A percentile compares a stretch with the other conserved stretches of the same genome.
These are phyloP conservation scores for Stachybotrys elegans DNA, from an alignment of 2,329 filamentous ascomycete species.

Conservation along the genomic window DNA sequence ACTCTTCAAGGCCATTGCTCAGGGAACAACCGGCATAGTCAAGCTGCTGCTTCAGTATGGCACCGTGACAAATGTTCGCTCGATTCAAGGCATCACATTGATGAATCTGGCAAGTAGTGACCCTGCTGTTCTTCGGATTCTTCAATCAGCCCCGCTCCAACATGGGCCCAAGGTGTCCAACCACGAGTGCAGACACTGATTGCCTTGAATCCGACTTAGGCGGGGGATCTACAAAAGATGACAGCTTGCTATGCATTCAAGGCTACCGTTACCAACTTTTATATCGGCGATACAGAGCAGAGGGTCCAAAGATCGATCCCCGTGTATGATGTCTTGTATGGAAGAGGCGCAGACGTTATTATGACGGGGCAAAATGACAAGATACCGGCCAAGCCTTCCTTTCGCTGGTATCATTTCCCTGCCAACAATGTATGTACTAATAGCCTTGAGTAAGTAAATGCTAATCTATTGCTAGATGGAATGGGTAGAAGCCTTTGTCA, in stretches of 20 bases:
- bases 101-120: not conserved
- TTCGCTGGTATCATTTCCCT: slow-evolving; percentile 8
- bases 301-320: slow-evolving; percentile 4
- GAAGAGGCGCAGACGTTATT: slow-evolving; percentile 2
- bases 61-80: not conserved
- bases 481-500: slow-evolving; percentile 6
- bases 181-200: slow-evolving; percentile 3
- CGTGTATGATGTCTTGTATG: slow-evolving; percentile 6
- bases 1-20: slow-evolving; percentile 3
- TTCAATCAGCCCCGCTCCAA: not conserved
- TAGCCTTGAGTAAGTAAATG: not conserved
- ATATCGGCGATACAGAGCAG: slow-evolving; percentile 4
- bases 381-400: not conserved
- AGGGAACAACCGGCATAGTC: not conserved
- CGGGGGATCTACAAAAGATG: slow-evolving; percentile 7
- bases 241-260: slow-evolving; percentile 7
- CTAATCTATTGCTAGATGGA: slow-evolving; percentile 4
- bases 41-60: slow-evolving; percentile 4
- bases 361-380: slow-evolving; percentile 2
- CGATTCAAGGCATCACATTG: not conserved
- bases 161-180: not conserved
- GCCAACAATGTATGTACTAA: slow-evolving; percentile 5
- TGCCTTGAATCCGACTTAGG: slow-evolving; percentile 1
- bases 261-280: slow-evolving; percentile 5
- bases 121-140: not conserved